Base-by-base conservation (phyloP, 169 alveolate genomes). In the Neospora caninum region DNA sequence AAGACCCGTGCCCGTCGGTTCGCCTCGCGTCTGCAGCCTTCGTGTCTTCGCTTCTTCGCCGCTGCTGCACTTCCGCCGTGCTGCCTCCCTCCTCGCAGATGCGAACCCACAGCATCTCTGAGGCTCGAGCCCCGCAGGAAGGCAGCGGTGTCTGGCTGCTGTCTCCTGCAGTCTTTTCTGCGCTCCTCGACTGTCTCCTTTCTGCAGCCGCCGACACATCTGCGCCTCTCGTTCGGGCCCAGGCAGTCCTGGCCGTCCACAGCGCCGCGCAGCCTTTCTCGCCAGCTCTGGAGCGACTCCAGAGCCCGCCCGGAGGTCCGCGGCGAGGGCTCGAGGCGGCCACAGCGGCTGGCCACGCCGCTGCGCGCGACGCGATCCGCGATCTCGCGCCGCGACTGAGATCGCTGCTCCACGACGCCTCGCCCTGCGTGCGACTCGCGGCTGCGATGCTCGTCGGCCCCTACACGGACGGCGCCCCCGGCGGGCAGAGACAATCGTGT, bases 1-100 rank as follows among this genome's bases (percentile, higher is more conserved):
- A 88, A 73, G 92, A 88, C 83, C 92, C 92, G 36, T 88, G 83
- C 34, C 92, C 92, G n/a, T 49, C 92, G 38, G 92, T 88, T 43
- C 92, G 92, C 34, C 83, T 34, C 38, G 92, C 92, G 9, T 41
- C 53, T 10, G 92, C 67, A 1, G 58, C 92, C 64, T 88, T 88
- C 38, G 80, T 88, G 36, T 73, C 67, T 36, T 73, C 58, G 45
- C 92, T 88, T 49, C 82, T 88, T 70, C 92, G 92, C 36, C 80
- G 92, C 49, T 88, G 92, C 82, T 88, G 80, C 83, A 84, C 73
- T 78, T 41, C 42, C 43, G 73, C 73, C 34, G 34, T 22, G 25
- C 73, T 27, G 16, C 73, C 73, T 7, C 67, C 73, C 9, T 29
- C 73, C 78, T 29, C 73, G 43, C 41, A 49, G 58, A 27, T 64